Base-by-base conservation (phyloP, 1,139 yeast species). In the Pichia sp. region DNA sequence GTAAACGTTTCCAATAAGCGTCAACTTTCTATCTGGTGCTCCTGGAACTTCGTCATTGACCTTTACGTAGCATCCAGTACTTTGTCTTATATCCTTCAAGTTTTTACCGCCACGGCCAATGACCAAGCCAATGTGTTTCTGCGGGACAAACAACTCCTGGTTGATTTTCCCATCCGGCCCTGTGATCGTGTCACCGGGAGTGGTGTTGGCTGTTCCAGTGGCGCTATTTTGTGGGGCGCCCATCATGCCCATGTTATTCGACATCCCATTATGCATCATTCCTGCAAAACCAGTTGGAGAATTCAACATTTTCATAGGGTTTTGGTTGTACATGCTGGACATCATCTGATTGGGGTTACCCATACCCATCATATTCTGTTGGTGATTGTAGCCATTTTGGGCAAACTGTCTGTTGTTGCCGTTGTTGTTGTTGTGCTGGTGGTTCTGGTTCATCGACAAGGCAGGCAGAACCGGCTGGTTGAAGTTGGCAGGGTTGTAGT, bases 61-160 rank as follows among this genome's bases (percentile, higher is more conserved):
- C 62, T 83, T 81, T 30, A 90, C 89, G 55, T 85, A 84, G 44
- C 90, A 80, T 50, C 95, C 93, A 47, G 93, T 83, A 50, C 82
- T 76, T 59, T 84, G 86, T 61, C 95, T 80, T 49, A 90, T 85
- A 59, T 87, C 90, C 65, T 85, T 87, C 57, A 90, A 86, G 64
- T 85, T 87, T 64, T 84, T 82, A 30, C 97, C 97, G 43, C 90
- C 90, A 70, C 85, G 87, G 7, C 97, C 97, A 61, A 90, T 90
- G 23, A 90, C 86, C 42, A 89, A 82, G 0, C 97, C 97, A 50
- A 89, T 92, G 69, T 78, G 85, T 48, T 80, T 79, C 65, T 87
- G 86, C 42, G 95, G 92, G 47, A 90, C 90, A 62, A 73, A 84
- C 3, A 89, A 74, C 59, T 87, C 92, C 68, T 87, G 90, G 57